Evolutionary conservation across 306 rosid species (phyloP).

Genomic region (Casuarina cunninghamiana): DNA sequence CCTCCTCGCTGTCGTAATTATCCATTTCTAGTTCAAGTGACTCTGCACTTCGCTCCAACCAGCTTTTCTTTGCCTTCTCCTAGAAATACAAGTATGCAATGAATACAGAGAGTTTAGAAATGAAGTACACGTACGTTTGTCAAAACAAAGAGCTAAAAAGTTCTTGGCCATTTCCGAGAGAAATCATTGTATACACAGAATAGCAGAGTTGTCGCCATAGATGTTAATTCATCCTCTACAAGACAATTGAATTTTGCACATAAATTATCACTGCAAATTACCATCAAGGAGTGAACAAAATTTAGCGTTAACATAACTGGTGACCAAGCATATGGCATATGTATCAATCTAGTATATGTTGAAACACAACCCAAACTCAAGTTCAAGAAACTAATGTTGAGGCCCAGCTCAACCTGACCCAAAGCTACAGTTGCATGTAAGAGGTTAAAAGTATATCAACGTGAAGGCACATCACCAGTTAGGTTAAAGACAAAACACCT

Average conservation of each 20-base stretch:
- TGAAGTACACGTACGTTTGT: slow-evolving; percentile 4
- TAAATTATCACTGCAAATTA: not conserved
- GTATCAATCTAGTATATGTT: not conserved
- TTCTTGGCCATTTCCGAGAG: not conserved
- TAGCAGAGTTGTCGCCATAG: not conserved
- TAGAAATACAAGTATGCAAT: slow-evolving; percentile 23
- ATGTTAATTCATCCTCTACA: not conserved
- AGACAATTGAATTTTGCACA: not conserved
- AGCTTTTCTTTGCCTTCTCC: slow-evolving; percentile 76
- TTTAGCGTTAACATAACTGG: slow-evolving; percentile 1
- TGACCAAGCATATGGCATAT: not conserved
- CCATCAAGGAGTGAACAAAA: not conserved
- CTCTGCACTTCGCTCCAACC: slow-evolving; percentile 86
- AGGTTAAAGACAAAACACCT: slow-evolving; percentile 51
- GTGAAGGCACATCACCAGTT: not conserved
- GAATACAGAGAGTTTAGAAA: slow-evolving; percentile 8
- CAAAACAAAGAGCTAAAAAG: not conserved
- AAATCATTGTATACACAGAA: not conserved
- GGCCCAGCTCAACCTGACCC: not conserved
- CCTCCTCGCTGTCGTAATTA: slow-evolving; percentile 78
- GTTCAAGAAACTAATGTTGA: not conserved
- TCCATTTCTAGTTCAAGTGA: slow-evolving; percentile 63
- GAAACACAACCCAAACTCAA: slow-evolving; percentile 22
- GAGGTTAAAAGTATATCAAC: slow-evolving; percentile 19
- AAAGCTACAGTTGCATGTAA: slow-evolving; percentile 2